Evolutionary conservation across 768 basidiomycete genomes (phyloP).

Genomic region (Lentinula lateritia): DNA sequence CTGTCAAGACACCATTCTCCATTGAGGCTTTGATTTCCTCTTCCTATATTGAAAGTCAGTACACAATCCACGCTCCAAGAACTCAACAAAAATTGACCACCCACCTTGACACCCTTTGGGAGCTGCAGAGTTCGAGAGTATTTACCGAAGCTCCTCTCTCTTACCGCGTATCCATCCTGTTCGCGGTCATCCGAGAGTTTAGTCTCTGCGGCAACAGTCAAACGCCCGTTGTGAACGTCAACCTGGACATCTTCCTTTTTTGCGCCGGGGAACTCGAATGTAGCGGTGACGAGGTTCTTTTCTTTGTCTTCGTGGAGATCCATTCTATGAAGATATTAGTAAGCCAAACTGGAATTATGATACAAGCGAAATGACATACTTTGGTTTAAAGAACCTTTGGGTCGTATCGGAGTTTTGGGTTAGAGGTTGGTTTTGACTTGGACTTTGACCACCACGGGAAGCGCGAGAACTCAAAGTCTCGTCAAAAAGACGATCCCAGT

Average conservation of each 20-base stretch:
- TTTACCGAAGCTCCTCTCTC: constrained; percentile 46
- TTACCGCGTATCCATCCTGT: constrained; percentile 35
- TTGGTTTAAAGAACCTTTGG: constrained; percentile 23
- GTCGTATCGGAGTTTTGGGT: constrained; percentile 7
- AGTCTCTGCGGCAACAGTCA: constrained; percentile 49
- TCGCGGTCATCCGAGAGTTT: constrained; percentile 29
- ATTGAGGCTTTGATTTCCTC: constrained; percentile 37
- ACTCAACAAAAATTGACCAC: constrained; percentile 13
- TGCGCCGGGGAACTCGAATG: constrained; percentile 60
- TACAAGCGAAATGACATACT: constrained; percentile 14
- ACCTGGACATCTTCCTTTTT: constrained; percentile 49
- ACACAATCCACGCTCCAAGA: constrained; percentile 13
- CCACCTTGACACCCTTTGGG: constrained; percentile 49
- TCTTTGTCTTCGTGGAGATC: constrained; percentile 49
- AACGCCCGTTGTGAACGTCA: constrained; percentile 44
- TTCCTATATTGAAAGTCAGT: constrained; percentile 13
- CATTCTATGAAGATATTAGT: constrained; percentile 35
- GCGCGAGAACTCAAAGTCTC: constrained; percentile 19
- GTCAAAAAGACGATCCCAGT: constrained; percentile 42
- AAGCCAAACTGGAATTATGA: neutral
- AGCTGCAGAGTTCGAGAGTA: constrained; percentile 45
- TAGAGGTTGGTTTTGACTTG: constrained; percentile 7
- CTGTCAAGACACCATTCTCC: constrained; percentile 44
- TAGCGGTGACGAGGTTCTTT: constrained; percentile 46
- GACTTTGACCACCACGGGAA: neutral